A percentile compares a stretch with the other conserved stretches of the same genome.
Evolutionary conservation across 495 filamentous ascomycete species (phyloP).

Genomic region (Elasticomyces elasticus): DNA sequence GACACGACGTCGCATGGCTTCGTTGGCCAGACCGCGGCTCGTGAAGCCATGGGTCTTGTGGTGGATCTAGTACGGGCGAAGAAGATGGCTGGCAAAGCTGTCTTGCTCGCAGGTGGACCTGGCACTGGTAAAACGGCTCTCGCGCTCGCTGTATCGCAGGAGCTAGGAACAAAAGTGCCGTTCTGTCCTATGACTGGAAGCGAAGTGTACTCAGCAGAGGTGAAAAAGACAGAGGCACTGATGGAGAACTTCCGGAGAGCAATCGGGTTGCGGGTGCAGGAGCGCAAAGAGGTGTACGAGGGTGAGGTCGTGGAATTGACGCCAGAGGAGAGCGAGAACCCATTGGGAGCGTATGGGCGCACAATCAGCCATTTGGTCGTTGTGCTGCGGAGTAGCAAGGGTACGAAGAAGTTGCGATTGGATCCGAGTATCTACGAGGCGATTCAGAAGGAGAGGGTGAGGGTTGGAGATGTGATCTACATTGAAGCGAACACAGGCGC

Average conservation of each 20-base stretch:
- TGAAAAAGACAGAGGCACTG: constrained; percentile 96
- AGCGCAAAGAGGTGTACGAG: constrained; percentile 97
- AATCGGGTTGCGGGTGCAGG: constrained; percentile 84
- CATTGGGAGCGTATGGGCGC: constrained; percentile 87
- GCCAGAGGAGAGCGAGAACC: constrained; percentile 95
- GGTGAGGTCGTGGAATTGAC: constrained; percentile 94
- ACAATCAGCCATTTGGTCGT: constrained; percentile 87
- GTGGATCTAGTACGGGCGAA: constrained; percentile 88
- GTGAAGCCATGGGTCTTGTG: constrained; percentile 90
- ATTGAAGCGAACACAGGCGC: constrained; percentile 97
- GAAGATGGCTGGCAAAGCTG: constrained; percentile 94
- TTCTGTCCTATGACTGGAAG: constrained; percentile 96
- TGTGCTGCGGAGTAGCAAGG: constrained; percentile 78
- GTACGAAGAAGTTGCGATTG: constrained; percentile 90
- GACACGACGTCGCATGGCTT: constrained; percentile 62
- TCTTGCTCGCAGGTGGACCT: constrained; percentile 82
- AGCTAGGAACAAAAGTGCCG: constrained; percentile 92
- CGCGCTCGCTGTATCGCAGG: constrained; percentile 85
- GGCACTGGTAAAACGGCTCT: constrained; percentile 96
- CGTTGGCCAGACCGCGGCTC: constrained; percentile 75
- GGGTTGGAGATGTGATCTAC: constrained; percentile 94
- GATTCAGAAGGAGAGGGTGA: constrained; percentile 94
- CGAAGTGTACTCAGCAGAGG: constrained; percentile 92
- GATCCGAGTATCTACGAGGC: constrained; percentile 98
- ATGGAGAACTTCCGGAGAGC: constrained; percentile 98